Base-by-base conservation (phyloP, 345 rosid species). In the Firmiana major region DNA sequence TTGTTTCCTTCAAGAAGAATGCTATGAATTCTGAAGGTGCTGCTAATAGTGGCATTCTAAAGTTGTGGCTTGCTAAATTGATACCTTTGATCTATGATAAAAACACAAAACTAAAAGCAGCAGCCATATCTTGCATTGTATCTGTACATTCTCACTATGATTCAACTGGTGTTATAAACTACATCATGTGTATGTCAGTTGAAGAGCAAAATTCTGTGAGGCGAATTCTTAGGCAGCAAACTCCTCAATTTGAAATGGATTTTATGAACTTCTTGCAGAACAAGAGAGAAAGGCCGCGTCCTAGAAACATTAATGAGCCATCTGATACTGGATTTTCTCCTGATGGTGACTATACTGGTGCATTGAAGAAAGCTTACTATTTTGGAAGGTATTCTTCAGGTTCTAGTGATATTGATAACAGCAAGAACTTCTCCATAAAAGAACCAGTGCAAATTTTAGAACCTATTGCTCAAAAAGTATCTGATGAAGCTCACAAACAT, bases 161-260 rank as follows among this genome's bases (percentile, higher is more conserved):
- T 79, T 82, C 98, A 8, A 80, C 81, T 54, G 95, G 95, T 84
- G 94, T 96, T 73, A 87, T 96, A 79, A 91, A 92, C 86, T 96
- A 89, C 82, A 93, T 96, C 78, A 93, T 94, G 79, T 89, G 94
- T 85, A 81, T 96, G 82, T 90, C 98, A 34, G 94, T 93, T 78
- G 98, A 96, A 85, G 98, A 96, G 78, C 99, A 96, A 81, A 96
- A 89, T 87, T 90, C 93, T 77, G 84, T 93, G 85, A 90, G 98
- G 82, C 92, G 99, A 74, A 84, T 93, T 38, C 94, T 96, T 74
- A 93, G 89, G 79, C 98, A 91, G 81, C 87, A 87, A 65, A 92
- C 95, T 73, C 97, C 98, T 80, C 97, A 94, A 57, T 92, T 96
- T 77, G 99, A 96, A 85, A 98, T 93, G 86, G 99, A 96, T 82